A percentile compares a stretch with the other conserved stretches of the same genome.
phyloP scores from a whole-genome alignment of 1,284 basidiomycete genomes.

The Paramarasmius palmivorus region DNA sequence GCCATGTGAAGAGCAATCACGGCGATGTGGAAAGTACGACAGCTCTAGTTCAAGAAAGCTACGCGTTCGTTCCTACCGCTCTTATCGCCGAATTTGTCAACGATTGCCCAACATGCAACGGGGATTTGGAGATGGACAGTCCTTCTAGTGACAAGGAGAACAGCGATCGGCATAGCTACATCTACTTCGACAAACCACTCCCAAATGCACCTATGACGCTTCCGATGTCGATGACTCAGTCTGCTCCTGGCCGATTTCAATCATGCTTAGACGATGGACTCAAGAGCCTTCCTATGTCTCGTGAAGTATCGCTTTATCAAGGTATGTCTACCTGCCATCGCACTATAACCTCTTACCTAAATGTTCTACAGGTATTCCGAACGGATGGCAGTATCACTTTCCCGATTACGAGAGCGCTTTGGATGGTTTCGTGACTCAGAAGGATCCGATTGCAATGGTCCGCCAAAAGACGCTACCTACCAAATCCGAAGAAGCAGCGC shows the following conservation, averaged over 20 bases:
- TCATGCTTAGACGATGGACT: constrained; percentile 1
- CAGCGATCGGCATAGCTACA: neutral
- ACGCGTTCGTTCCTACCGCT: constrained; percentile 81
- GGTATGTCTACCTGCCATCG: constrained; percentile 10
- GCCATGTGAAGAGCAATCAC: constrained; percentile 66
- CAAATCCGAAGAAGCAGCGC: neutral
- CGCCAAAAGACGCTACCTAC: neutral
- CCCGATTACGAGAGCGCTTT: constrained; percentile 33
- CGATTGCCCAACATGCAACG: constrained; percentile 68
- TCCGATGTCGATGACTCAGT: constrained; percentile 14
- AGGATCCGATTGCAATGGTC: neutral
- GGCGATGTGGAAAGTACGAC: constrained; percentile 78
- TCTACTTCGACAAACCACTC: neutral
- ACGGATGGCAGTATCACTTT: constrained; percentile 45
- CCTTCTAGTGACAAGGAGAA: neutral
- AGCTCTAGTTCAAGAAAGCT: constrained; percentile 57
- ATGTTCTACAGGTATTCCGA: constrained; percentile 30
- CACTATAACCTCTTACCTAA: no score
- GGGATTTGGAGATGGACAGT: neutral
- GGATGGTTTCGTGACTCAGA: constrained; percentile 1
- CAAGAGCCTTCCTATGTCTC: constrained; percentile 35
- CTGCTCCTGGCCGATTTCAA: constrained; percentile 4
- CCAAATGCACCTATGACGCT: neutral
- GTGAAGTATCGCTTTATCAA: constrained; percentile 44
- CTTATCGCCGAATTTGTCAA: constrained; percentile 76